Evolutionary conservation across 2,329 filamentous ascomycete genomes (phyloP).

Genomic region (Cercospora brassicicola): DNA sequence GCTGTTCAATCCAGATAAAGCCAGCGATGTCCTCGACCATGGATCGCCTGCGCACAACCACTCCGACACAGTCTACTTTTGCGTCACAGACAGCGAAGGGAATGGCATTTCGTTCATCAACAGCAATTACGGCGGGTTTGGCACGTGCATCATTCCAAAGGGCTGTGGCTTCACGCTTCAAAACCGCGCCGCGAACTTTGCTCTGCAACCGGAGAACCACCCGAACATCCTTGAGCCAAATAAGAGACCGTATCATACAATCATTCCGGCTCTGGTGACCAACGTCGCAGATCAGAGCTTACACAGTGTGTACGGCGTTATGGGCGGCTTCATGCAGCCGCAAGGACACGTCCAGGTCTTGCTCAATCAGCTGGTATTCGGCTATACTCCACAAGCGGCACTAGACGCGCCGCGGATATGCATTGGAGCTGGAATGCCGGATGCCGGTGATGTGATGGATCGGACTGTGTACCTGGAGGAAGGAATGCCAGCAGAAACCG

Average conservation of each 20-base stretch:
- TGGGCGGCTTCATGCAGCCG: constrained; percentile 98
- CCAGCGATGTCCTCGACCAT: constrained; percentile 59
- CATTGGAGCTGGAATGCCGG: constrained; percentile 72
- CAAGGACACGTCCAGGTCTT: constrained; percentile 94
- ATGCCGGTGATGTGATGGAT: constrained; percentile 58
- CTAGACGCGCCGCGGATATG: constrained; percentile 90
- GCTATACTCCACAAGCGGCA: constrained; percentile 79
- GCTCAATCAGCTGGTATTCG: constrained; percentile 82
- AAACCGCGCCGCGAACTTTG: constrained; percentile 88
- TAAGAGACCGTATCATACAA: constrained; percentile 95
- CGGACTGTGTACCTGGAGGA: constrained; percentile 77
- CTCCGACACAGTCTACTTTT: constrained; percentile 94
- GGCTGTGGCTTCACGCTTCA: constrained; percentile 92
- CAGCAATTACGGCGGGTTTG: constrained; percentile 87
- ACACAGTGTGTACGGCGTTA: constrained; percentile 88
- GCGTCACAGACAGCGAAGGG: constrained; percentile 74
- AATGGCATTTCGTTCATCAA: constrained; percentile 98
- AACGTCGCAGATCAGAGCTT: constrained; percentile 70
- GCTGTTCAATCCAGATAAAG: constrained; percentile 59
- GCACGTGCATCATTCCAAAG: constrained; percentile 78
- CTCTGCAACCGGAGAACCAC: constrained; percentile 62
- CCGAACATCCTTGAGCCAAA: constrained; percentile 77
- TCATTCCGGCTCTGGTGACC: constrained; percentile 90
- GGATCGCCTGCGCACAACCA: constrained; percentile 82
- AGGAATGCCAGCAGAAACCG: constrained; percentile 68